Conservation (phyloP, 2,329 filamentous ascomycete genomes). For the Ceratocystis cacaofunesta region DNA sequence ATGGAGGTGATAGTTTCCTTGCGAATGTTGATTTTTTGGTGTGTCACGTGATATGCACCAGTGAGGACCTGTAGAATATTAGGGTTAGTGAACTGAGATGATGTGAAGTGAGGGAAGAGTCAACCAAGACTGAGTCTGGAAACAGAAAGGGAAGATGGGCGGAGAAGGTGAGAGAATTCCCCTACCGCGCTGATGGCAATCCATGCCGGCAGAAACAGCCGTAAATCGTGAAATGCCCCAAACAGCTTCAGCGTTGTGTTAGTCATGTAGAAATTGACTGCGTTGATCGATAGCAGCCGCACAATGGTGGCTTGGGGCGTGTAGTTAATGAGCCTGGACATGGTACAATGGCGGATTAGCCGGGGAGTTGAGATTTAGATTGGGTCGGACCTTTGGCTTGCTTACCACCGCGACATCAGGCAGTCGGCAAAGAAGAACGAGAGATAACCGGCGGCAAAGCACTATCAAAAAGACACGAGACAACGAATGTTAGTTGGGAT, state of each 20-base stretch:
- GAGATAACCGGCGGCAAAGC: constrained; percentile 60
- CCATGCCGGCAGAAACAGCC: constrained; percentile 62
- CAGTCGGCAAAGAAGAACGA: constrained; percentile 76
- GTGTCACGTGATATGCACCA: constrained; percentile 59
- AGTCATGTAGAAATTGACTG: constrained; percentile 60
- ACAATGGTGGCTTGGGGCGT: constrained; percentile 68
- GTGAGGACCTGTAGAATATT: constrained; percentile 44
- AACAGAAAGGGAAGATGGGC: not conserved
- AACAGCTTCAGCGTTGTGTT: constrained; percentile 56
- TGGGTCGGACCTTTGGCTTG: not conserved
- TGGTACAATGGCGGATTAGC: not conserved
- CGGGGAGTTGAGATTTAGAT: constrained; percentile 14
- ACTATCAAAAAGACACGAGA: constrained; percentile 32
- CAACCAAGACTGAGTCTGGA: no score
- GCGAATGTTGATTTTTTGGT: constrained; percentile 64
- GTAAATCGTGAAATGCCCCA: constrained; percentile 54
- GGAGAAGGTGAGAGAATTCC: not conserved
- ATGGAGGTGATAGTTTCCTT: constrained; percentile 68
- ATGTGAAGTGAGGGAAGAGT: no score
- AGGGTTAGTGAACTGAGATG: not conserved
- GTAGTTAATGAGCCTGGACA: constrained; percentile 63
- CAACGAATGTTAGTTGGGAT: not conserved
- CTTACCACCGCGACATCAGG: constrained; percentile 67
- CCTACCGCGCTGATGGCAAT: constrained; percentile 59
- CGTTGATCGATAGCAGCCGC: constrained; percentile 60